phyloP scores from a whole-genome alignment of 768 basidiomycete genomes.

The Amanita molliuscula region DNA sequence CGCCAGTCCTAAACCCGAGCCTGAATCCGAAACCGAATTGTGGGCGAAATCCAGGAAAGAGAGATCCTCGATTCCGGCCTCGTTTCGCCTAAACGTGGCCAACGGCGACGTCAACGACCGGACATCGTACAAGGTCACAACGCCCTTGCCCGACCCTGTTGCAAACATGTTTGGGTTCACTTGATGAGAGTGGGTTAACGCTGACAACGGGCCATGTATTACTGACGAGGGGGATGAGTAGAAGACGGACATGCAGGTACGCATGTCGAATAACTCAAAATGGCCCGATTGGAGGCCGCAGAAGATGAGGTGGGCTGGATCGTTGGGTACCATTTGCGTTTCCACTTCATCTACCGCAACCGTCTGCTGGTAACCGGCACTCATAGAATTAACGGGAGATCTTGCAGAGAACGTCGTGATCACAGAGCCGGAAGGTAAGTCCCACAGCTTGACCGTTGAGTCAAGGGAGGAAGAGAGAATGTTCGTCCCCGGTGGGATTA shows the following conservation, averaged over 20 bases:
- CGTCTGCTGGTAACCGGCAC: conserved; percentile 18
- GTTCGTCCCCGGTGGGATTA: conserved; percentile 53
- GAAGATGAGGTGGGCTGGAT: conserved; percentile 31
- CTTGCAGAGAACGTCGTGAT: conserved; percentile 33
- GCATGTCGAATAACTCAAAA: conserved; percentile 47
- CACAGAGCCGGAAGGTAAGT: conserved; percentile 44
- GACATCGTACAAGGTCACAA: conserved; percentile 47
- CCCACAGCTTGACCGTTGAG: conserved; percentile 63
- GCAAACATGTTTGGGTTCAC: conserved; percentile 33
- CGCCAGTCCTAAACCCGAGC: conserved; percentile 22
- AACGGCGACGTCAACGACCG: conserved; percentile 27
- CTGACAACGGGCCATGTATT: conserved; percentile 18
- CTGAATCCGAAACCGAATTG: not conserved
- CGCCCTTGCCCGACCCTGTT: conserved; percentile 46
- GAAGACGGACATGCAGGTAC: conserved; percentile 19
- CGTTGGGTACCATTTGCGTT: too few relatives aligned
- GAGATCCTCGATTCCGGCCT: conserved; percentile 40
- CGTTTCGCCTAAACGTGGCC: conserved; percentile 33
- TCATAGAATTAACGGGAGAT: conserved; percentile 34
- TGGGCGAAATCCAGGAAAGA: conserved; percentile 17
- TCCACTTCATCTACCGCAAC: too few relatives aligned
- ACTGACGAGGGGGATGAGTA: not conserved
- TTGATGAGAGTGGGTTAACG: conserved; percentile 32
- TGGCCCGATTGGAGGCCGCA: conserved; percentile 45
- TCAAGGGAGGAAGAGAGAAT: conserved; percentile 62